Percentiles rank a stretch among this genome's conserved stretches.
These are phyloP conservation scores for Leccinum subgranulosum DNA, from an alignment of 768 basidiomycete species.

Conservation along the genomic window DNA sequence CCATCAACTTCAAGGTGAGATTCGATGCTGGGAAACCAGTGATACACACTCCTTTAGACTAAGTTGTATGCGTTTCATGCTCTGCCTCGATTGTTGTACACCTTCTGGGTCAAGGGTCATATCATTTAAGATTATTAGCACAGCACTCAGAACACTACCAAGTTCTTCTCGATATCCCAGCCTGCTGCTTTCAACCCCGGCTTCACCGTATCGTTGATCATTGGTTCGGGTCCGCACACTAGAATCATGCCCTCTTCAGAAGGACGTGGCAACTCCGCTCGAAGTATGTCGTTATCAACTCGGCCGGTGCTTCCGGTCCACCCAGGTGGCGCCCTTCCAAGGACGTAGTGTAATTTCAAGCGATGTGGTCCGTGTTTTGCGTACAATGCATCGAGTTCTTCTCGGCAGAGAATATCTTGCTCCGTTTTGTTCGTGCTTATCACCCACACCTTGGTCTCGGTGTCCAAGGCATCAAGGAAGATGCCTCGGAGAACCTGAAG, in stretches of 20 bases:
- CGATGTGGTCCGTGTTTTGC: conserved; percentile 27
- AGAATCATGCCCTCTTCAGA: conserved; percentile 39
- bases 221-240: conserved; percentile 48
- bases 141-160: conserved; percentile 36
- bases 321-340: conserved; percentile 31
- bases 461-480: conserved; percentile 37
- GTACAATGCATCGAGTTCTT: conserved; percentile 44
- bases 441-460: conserved; percentile 42
- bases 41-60: no score
- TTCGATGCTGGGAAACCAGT: not conserved
- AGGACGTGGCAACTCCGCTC: conserved; percentile 38
- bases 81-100: not conserved
- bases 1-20: conserved; percentile 82
- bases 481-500: conserved; percentile 52
- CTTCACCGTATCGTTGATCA: conserved; percentile 34
- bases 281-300: conserved; percentile 38
- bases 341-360: conserved; percentile 43
- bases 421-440: conserved; percentile 46
- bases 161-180: conserved; percentile 33
- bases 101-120: not conserved
- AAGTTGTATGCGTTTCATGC: no score
- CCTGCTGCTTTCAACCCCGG: conserved; percentile 32
- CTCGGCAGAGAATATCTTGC: conserved; percentile 49
- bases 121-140: not conserved
- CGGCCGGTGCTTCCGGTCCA: conserved; percentile 44